Conservation (phyloP, 768 basidiomycete genomes). For the Nidularia sp. region DNA sequence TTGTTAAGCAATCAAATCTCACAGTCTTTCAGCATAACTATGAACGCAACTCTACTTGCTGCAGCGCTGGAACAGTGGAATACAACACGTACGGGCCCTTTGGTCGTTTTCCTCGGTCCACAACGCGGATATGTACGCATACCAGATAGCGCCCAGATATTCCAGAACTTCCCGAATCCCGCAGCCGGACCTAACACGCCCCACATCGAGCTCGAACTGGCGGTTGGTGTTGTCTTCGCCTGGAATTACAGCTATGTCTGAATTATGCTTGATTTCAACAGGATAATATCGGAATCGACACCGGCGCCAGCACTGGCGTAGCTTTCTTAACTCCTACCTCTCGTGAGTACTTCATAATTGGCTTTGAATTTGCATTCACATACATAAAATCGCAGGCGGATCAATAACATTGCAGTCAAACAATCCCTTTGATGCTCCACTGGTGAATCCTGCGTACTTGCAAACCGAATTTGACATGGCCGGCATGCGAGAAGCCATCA, state of each 20-base stretch:
- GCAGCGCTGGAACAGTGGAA: slow-evolving; percentile 11
- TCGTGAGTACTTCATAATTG: neutral
- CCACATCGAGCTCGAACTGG: slow-evolving; percentile 20
- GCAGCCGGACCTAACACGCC: slow-evolving; percentile 18
- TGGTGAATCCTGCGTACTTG: neutral
- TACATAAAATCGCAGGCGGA: neutral
- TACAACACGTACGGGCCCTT: slow-evolving; percentile 10
- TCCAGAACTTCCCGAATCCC: slow-evolving; percentile 15
- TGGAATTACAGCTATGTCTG: neutral
- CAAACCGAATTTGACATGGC: neutral
- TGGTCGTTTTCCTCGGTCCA: slow-evolving; percentile 9
- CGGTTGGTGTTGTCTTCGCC: slow-evolving; percentile 4
- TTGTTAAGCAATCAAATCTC: neutral
- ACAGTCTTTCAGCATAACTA: neutral
- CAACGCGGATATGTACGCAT: slow-evolving; percentile 19
- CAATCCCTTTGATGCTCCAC: neutral
- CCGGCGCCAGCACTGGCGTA: neutral
- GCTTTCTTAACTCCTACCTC: neutral
- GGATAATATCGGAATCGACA: too few relatives aligned
- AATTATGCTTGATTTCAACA: neutral
- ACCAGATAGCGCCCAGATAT: slow-evolving; percentile 12
- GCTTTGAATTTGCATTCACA: neutral
- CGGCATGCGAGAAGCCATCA: neutral
- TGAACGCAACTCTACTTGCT: neutral
- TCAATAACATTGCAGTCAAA: neutral